Conservation (phyloP, 495 filamentous ascomycete genomes). For the Hyphodiscus hymeniophilus region DNA sequence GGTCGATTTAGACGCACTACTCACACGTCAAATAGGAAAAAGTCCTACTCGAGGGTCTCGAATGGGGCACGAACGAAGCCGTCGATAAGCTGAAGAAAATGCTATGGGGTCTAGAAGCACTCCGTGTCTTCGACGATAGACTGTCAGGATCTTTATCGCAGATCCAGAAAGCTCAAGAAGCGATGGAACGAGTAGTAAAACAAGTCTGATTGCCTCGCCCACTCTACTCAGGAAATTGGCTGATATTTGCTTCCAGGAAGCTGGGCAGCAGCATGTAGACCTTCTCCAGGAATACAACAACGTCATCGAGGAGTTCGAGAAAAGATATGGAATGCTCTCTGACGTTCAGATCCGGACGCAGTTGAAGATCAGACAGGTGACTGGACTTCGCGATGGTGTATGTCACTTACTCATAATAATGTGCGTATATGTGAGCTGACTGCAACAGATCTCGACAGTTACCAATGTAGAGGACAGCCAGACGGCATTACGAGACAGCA, state of each 20-base stretch:
- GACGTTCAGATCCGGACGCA: slow-evolving; percentile 10
- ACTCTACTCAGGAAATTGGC: no score
- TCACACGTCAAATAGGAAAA: slow-evolving; percentile 1
- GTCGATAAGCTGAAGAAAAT: slow-evolving; percentile 13
- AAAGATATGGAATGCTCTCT: slow-evolving; percentile 9
- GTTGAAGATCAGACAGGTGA: slow-evolving; percentile 14
- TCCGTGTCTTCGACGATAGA: slow-evolving; percentile 11
- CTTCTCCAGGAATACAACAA: slow-evolving; percentile 13
- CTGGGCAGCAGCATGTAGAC: slow-evolving; percentile 4
- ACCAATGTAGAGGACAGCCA: slow-evolving; percentile 9
- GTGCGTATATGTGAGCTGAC: no score
- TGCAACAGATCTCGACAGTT: slow-evolving; percentile 11
- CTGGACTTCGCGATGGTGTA: slow-evolving; percentile 18
- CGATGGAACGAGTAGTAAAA: slow-evolving; percentile 7
- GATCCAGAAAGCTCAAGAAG: slow-evolving; percentile 7
- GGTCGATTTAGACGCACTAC: background rate
- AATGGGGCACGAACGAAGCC: slow-evolving; percentile 4
- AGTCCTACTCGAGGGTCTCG: slow-evolving; percentile 8
- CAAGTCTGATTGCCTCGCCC: no score
- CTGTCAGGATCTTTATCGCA: slow-evolving; percentile 6
- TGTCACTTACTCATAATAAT: background rate
- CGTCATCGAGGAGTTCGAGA: slow-evolving; percentile 18
- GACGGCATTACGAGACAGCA: slow-evolving; percentile 10
- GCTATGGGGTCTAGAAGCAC: slow-evolving; percentile 13
- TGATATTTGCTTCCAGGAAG: slow-evolving; percentile 12